Base-by-base conservation (phyloP, 495 filamentous ascomycete species). In the Penicillium roqueforti region DNA sequence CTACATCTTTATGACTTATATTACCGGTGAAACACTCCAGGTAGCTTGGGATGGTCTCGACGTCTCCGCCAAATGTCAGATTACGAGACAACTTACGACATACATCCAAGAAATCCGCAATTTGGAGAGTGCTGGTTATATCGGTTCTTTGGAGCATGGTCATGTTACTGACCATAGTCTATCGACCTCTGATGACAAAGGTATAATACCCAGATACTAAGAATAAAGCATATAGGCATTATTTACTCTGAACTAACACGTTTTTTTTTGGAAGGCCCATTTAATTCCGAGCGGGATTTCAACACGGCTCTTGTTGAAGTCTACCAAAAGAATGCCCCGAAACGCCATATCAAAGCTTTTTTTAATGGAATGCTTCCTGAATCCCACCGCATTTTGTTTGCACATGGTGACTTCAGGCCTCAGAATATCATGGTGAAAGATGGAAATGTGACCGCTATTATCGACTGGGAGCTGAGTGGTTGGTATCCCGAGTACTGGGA, bases 1-100 rank as follows among this genome's bases (percentile, higher is more conserved):
- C 34, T 68, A 68, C 42, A 60, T 71, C 31, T 68, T 68, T 16
- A 68, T 69, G 62, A 55, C 62, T 20, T 68, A 58, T 28, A 54
- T 68, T 39, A 58, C 64, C 23, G 66, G 66, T n/a, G 41, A 55
- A 37, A 54, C 19, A 10, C 53, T 67, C 28, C 42, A 65, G 23
- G 42, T 32, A 14, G 39, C 38, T 22, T 67, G 58, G 58, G 61
- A 62, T 18, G 25, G 41, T 31, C 60, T 36, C 36, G 57, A 59
- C 20, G 34, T 41, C 16, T 7, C 31, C 3, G 54, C 46, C 19
- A 67, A 64, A 60, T 19, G 20, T 14, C 49, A 37, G 14, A 40
- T 65, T 40, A 7, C 54, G 20, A 38, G 41, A 18, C 53, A 65
- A 34, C 47, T 67, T 14, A 59, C 59, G 39, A 32, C 43, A 13